phyloP scores from a whole-genome alignment of 1,284 basidiomycete genomes.

The Ceratobasidium sp. region DNA sequence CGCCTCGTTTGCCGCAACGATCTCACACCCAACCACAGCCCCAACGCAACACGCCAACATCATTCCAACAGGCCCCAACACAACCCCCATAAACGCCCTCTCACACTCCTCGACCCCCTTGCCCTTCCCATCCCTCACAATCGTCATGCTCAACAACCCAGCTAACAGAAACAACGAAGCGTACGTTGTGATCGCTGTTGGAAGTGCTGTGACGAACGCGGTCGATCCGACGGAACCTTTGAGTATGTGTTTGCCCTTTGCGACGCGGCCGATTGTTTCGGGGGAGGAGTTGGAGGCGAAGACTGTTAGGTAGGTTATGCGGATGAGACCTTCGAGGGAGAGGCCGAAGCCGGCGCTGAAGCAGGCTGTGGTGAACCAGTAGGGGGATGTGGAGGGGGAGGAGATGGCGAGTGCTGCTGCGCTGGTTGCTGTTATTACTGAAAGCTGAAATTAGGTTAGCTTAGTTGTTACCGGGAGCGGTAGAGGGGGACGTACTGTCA shows the following conservation, averaged over 20 bases:
- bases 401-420: slow-evolving; percentile 13
- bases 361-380: slow-evolving; percentile 6
- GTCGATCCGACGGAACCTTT: neutral
- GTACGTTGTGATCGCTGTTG: slow-evolving; percentile 3
- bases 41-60: neutral
- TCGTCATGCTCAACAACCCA: slow-evolving; percentile 7
- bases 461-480: neutral
- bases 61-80: neutral
- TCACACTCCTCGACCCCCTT: neutral
- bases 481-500: neutral
- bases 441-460: neutral
- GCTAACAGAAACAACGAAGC: neutral
- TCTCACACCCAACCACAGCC: neutral
- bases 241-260: neutral
- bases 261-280: neutral
- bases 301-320: slow-evolving; percentile 22
- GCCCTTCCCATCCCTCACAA: neutral
- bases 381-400: slow-evolving; percentile 1
- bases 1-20: neutral
- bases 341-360: slow-evolving; percentile 14
- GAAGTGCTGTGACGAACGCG: slow-evolving; percentile 6
- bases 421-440: slow-evolving; percentile 10
- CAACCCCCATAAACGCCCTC: neutral
- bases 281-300: neutral
- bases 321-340: slow-evolving; percentile 17